phyloP scores from a whole-genome alignment of 2,329 filamentous ascomycete genomes.

The Pseudogymnoascus sp. region DNA sequence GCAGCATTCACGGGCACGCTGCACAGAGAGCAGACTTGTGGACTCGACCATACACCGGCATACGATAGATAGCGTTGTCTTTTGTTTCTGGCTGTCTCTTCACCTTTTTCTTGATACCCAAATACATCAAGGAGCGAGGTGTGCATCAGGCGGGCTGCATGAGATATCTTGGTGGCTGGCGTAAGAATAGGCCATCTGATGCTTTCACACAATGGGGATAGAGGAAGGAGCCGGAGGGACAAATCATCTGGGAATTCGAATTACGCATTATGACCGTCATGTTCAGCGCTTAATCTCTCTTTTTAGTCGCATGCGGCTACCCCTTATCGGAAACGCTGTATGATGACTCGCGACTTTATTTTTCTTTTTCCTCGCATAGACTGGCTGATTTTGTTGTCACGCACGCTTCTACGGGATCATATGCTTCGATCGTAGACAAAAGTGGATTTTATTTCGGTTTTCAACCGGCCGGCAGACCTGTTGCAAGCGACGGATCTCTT shows the following conservation, averaged over 20 bases:
- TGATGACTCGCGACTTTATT: neutral
- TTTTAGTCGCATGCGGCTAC: neutral
- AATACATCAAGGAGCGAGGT: constrained; percentile 27
- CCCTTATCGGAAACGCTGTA: neutral
- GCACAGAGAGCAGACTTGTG: constrained; percentile 21
- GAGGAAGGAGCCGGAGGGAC: constrained; percentile 6
- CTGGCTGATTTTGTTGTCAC: constrained; percentile 3
- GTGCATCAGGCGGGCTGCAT: constrained; percentile 21
- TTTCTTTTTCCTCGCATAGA: constrained; percentile 4
- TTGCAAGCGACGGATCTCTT: constrained; percentile 3
- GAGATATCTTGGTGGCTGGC: constrained; percentile 13
- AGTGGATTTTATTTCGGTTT: constrained; percentile 8
- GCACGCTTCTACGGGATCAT: constrained; percentile 5
- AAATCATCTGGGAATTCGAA: constrained; percentile 8
- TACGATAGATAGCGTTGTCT: constrained; percentile 32
- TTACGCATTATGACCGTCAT: constrained; percentile 9
- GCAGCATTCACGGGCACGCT: constrained; percentile 21
- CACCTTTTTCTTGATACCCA: constrained; percentile 25
- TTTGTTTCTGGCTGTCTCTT: constrained; percentile 27
- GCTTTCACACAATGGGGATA: constrained; percentile 8
- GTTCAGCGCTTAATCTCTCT: constrained; percentile 7
- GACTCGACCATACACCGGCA: constrained; percentile 27
- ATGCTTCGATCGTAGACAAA: constrained; percentile 9
- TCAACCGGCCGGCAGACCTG: constrained; percentile 1
- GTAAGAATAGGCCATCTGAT: constrained; percentile 3